These are phyloP conservation scores for Planoprotostelium fungivorum DNA, from an alignment of 78 protist species.

Conservation along the genomic window DNA sequence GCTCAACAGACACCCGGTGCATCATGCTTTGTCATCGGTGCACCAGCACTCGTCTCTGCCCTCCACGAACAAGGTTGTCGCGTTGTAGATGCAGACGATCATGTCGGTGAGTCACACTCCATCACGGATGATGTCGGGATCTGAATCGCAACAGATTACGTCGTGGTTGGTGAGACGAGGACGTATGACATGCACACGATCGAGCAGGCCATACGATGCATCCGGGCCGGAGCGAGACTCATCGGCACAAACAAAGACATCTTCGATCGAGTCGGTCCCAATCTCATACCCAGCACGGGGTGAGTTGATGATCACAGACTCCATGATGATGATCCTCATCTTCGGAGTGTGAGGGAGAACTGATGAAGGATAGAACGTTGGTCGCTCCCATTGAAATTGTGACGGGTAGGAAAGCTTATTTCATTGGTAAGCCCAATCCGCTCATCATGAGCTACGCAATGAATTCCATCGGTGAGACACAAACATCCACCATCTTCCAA, in stretches of 20 bases:
- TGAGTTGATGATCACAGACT: neutral
- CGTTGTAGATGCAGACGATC: neutral
- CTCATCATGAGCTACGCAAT: neutral
- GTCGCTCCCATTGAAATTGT: neutral
- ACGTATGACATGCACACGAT: slow-evolving; percentile 4
- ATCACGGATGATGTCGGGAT: neutral
- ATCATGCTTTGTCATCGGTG: neutral
- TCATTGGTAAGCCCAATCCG: slow-evolving; percentile 4
- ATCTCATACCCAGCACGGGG: neutral
- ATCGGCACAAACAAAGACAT: slow-evolving; percentile 8
- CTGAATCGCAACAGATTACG: slow-evolving; percentile 4
- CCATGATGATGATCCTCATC: too few species aligned
- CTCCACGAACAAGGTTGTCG: neutral
- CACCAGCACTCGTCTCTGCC: neutral
- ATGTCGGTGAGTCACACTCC: neutral
- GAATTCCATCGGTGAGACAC: neutral
- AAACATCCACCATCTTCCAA: too few species aligned
- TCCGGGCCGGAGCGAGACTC: neutral
- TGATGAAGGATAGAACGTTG: neutral
- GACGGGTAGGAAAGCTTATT: slow-evolving; percentile 2
- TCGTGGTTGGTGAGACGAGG: slow-evolving; percentile 2
- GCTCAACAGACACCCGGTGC: neutral
- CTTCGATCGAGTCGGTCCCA: neutral
- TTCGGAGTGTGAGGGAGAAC: too few species aligned
- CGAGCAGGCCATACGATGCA: neutral